Evolutionary conservation across 2,329 filamentous ascomycete genomes (phyloP), one percentile per base, ranked within the genome.

Genomic region (Aspergillus vadensis): DNA sequence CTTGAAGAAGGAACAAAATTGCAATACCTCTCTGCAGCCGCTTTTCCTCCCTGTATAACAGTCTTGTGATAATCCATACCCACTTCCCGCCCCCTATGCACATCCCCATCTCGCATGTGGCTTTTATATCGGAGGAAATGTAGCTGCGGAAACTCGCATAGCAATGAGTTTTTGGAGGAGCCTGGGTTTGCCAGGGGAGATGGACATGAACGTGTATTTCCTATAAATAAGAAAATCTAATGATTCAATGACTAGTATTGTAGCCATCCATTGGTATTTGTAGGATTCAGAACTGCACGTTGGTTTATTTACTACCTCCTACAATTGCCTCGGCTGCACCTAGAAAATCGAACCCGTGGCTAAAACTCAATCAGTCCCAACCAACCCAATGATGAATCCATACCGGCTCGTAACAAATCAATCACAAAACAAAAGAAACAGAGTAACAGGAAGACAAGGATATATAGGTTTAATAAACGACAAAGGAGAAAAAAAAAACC

Each of bases 11-110:
- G 12, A 36, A 14, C 10, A 6, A 36, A 36, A 36, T 36, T 36
- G 32, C 32, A 36, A 36, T 12, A 14, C 10, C 15, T 52, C 51
- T 60, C 61, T 61, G 63, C 60, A 63, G 61, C 63, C 63, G 43
- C 63, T 43, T 61, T 32, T 67, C 63, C 59, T 69, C 67, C 63
- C 47, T 72, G 69, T 73, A 72, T 70, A 70, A 69, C 65, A 69
- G 67, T 67, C 59, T 50, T 60, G 39, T 63, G 38, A 49, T 57
- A 64, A 65, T 68, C 47, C 55, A 54, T 61, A 57, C 32, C 32
- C 32, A 30, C 27, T 30, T 30, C 27, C 27, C 27, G 10, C 4
- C 51, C 54, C 54, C 55, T 63, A 49, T 54, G 43, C 43, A 58
- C 57, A 61, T 62, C 51, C 57, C 48, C 65, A 47, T 43, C 41